Evolutionary conservation across 495 filamentous ascomycete genomes (phyloP).

Genomic region (Penicillium macrosclerotiorum): DNA sequence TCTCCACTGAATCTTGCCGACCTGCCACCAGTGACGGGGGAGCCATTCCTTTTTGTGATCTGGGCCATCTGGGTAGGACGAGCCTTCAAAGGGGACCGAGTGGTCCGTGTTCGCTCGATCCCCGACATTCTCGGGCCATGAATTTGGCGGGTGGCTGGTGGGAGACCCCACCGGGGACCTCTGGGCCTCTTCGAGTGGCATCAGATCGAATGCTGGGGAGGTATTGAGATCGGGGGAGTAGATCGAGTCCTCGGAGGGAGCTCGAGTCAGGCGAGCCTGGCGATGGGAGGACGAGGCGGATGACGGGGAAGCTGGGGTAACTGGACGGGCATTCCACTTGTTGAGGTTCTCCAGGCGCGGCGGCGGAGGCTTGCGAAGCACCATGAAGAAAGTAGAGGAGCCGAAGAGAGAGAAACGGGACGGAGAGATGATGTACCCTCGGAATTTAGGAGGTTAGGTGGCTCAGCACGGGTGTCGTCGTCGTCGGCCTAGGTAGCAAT

Average conservation of each 20-base stretch:
- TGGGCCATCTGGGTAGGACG: conserved; percentile 7
- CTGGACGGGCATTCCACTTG: conserved; percentile 32
- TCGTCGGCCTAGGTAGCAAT: no score
- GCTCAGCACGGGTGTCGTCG: no score
- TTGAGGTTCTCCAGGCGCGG: conserved; percentile 39
- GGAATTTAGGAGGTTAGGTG: no score
- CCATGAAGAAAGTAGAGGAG: conserved; percentile 40
- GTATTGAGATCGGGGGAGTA: conserved; percentile 45
- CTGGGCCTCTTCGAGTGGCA: conserved; percentile 45
- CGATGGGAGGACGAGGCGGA: conserved; percentile 31
- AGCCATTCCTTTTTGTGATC: conserved; percentile 13
- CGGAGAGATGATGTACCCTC: background rate
- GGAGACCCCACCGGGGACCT: conserved; percentile 38
- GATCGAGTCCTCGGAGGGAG: conserved; percentile 37
- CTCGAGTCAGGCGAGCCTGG: conserved; percentile 28
- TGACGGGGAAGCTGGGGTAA: conserved; percentile 27
- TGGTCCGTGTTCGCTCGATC: conserved; percentile 13
- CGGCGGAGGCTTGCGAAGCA: conserved; percentile 46
- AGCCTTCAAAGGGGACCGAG: conserved; percentile 9
- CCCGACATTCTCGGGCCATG: conserved; percentile 35
- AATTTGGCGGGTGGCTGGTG: conserved; percentile 26
- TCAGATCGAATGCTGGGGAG: conserved; percentile 43
- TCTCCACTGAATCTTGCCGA: conserved; percentile 22
- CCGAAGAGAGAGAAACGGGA: background rate
- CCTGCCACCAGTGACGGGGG: conserved; percentile 29